Percentiles rank a stretch among this genome's conserved stretches.
These are phyloP conservation scores for Dactylellina parvicollis DNA, from an alignment of 2,329 filamentous ascomycete species.

Conservation along the genomic window DNA sequence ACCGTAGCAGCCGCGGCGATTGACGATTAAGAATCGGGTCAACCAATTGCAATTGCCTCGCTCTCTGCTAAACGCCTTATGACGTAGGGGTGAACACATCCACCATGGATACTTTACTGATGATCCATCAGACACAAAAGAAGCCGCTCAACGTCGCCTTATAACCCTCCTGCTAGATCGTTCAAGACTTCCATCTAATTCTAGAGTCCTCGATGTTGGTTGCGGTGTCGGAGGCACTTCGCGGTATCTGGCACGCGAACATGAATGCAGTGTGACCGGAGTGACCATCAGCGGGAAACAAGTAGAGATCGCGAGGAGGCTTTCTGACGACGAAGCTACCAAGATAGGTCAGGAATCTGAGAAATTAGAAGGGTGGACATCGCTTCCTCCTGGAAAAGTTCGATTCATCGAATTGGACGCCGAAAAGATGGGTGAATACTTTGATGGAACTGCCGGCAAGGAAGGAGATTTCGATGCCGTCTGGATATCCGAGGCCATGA, in stretches of 20 bases:
- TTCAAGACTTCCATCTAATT: conserved; percentile 61
- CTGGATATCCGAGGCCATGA: conserved; percentile 72
- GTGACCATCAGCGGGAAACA: conserved; percentile 71
- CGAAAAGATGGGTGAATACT: conserved; percentile 69
- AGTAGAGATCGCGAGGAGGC: conserved; percentile 68
- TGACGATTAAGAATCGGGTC: conserved; percentile 30
- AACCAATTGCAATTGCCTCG: no score
- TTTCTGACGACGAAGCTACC: conserved; percentile 62
- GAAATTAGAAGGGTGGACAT: conserved; percentile 25
- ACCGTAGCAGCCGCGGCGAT: conserved; percentile 43
- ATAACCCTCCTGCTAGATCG: conserved; percentile 68
- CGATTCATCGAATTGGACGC: conserved; percentile 70
- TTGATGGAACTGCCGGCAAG: conserved; percentile 60
- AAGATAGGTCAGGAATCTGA: conserved; percentile 31
- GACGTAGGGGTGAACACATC: conserved; percentile 70
- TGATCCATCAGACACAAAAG: conserved; percentile 67
- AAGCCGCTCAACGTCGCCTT: conserved; percentile 69
- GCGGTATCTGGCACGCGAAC: conserved; percentile 67
- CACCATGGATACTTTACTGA: conserved; percentile 71
- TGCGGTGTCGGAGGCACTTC: conserved; percentile 71
- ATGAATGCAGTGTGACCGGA: conserved; percentile 68
- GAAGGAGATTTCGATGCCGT: conserved; percentile 66
- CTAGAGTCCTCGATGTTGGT: conserved; percentile 69
- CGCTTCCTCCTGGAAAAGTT: conserved; percentile 64
- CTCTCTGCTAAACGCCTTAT: conserved; percentile 30